A percentile compares a stretch with the other conserved stretches of the same genome.
phyloP scores from a whole-genome alignment of 352 stramenopile species.

The Synura sp. region DNA sequence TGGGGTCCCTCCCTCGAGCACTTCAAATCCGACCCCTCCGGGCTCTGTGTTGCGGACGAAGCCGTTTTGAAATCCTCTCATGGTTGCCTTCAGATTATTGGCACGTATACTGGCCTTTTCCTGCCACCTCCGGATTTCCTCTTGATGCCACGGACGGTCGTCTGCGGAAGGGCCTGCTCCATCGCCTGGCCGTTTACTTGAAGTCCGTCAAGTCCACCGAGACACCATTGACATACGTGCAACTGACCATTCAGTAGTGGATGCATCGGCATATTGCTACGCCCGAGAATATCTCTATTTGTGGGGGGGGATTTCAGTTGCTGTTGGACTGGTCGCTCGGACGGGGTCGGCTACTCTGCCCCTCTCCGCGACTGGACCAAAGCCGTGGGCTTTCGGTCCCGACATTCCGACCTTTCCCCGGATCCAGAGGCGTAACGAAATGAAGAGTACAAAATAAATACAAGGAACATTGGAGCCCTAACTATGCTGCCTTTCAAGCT shows the following conservation, averaged over 20 bases:
- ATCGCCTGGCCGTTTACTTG: not conserved
- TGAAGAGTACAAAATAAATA: too few species aligned
- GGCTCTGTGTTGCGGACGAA: too few species aligned
- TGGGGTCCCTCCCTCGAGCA: too few species aligned
- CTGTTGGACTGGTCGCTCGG: not conserved
- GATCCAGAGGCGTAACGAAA: not conserved
- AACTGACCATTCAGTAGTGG: not conserved
- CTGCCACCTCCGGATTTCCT: too few species aligned
- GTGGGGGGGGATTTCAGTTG: slow-evolving; percentile 2
- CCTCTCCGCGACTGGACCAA: not conserved
- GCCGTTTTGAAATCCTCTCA: too few species aligned
- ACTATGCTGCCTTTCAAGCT: too few species aligned
- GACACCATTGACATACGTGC: not conserved
- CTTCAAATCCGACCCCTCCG: too few species aligned
- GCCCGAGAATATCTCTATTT: not conserved
- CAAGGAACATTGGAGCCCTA: too few species aligned
- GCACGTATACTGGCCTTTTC: too few species aligned
- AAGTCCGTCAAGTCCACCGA: not conserved
- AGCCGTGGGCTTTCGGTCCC: not conserved
- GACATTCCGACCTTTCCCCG: not conserved
- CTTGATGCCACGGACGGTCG: too few species aligned
- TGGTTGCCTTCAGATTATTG: too few species aligned
- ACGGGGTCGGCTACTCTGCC: not conserved
- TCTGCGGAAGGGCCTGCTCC: too few species aligned
- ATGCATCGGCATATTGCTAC: not conserved